Conservation (phyloP, 805 yeast species). For the Yueomyces sinensis region DNA sequence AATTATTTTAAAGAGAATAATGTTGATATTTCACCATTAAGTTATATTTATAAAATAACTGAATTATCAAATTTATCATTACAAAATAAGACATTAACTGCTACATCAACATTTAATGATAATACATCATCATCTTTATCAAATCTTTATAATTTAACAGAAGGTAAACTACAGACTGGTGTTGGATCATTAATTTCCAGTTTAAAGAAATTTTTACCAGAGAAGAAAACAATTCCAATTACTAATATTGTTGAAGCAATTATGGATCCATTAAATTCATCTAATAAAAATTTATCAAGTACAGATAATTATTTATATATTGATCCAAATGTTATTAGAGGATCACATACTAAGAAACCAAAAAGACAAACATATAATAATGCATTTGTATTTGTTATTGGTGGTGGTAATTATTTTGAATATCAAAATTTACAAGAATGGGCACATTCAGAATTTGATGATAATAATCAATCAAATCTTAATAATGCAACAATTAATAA, state of each 20-base stretch:
- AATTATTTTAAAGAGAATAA: constrained; percentile 41
- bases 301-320: constrained; percentile 86
- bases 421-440: constrained; percentile 91
- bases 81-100: constrained; percentile 22
- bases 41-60: constrained; percentile 68
- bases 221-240: constrained; percentile 75
- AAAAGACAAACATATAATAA: constrained; percentile 70
- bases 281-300: constrained; percentile 47
- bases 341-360: constrained; percentile 82
- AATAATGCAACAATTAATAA: no score
- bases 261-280: constrained; percentile 65
- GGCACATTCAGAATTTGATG: constrained; percentile 34
- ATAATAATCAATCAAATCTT: no score
- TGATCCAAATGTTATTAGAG: constrained; percentile 78
- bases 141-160: constrained; percentile 69
- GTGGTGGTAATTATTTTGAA: constrained; percentile 93
- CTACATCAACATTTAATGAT: constrained; percentile 22
- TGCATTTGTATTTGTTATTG: constrained; percentile 82
- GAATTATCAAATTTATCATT: constrained; percentile 49
- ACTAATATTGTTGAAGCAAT: constrained; percentile 86
- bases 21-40: constrained; percentile 49
- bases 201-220: constrained; percentile 76
- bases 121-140: constrained; percentile 33
- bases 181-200: constrained; percentile 83
- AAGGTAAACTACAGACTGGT: constrained; percentile 76